Base-by-base conservation (phyloP, 2,329 filamentous ascomycete species). In the Penicillium sp. region DNA sequence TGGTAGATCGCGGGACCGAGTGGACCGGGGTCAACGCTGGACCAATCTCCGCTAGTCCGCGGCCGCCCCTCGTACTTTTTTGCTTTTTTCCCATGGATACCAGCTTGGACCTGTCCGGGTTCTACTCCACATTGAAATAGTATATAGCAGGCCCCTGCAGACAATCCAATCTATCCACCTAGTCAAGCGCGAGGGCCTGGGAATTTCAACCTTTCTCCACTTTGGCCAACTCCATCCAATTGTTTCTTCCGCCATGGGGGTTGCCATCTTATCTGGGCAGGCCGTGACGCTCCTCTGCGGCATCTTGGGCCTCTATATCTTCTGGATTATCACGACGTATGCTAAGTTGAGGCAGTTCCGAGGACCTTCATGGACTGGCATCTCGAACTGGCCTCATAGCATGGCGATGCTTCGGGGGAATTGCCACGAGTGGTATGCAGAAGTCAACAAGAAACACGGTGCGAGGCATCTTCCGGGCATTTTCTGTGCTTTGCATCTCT, bases 361-460 rank as follows among this genome's bases (percentile, higher is more conserved):
- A 13, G 56, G 56, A 3, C 56, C 51, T 20, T 28, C 25, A 13
- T 44, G 54, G 42, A 57, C 57, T 4, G 50, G 52, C 8, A 46
- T 59, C 16, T 57, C 55, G 14, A 50, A 57, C 35, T 57, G 57
- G 57, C 57, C 57, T 18, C 57, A 59, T 50, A 59, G 55, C 30
- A 45, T 57, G 9, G 57, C 57, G 5, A 46, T 57, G 8, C 53
- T 59, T 41, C 25, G 53, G 10, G 36, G 43, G 2, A 57, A 54
- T 40, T 59, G 55, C 33, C 57, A 59, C 44, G 50, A 57, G 50
- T 59, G 57, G 57, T 59, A 59, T 28, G 57, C 55, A 14, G 50
- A 57, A 36, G 48, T 54, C 30, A 55, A 39, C 44, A 33, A 55
- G 18, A 54, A 59, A 59, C 10, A 59, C 48, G 55, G 55, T 59